Base-by-base conservation (phyloP, 2,329 filamentous ascomycete genomes). In the Aspergillus oerlinghausenensis region DNA sequence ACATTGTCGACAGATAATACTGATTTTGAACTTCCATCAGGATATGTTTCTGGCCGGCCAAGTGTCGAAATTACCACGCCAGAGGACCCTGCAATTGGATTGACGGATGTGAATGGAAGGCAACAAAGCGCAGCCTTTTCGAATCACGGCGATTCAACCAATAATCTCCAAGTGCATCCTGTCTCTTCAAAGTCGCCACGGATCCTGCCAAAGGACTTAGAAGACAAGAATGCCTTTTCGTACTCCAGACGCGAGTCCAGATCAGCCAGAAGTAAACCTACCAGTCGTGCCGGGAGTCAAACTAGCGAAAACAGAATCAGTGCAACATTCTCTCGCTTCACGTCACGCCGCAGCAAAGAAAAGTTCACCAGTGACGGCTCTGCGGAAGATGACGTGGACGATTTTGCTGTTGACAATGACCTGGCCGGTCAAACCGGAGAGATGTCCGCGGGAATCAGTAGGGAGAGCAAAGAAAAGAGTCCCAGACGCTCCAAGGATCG, bases 11-110 rank as follows among this genome's bases (percentile, higher is more conserved):
- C 60, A 47, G 60, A 62, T 17, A 55, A 59, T 35, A 56, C 54
- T 35, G 60, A 63, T 43, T 64, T 57, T 45, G 67, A 56, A 51
- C 63, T 50, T 17, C 57, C 53, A 17, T 67, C 65, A 51, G 66
- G 63, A 52, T 52, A 60, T 49, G 60, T 56, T 14, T 70, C 71
- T 42, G 64, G 61, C 29, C 67, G 73, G 43, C 73, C 70, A 21
- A 77, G 74, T 58, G 63, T 75, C 48, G 75, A 77, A 55, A 66
- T 75, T 32, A 70, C 71, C 1, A 62, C 55, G 14, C 66, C 67
- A 14, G 67, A 70, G 25, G 64, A 65, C 43, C 35, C 54, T 23
- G 60, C 64, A 14, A 56, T 56, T 35, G 60, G 61, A 49, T 58
- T 60, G 25, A 51, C 61, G 8, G 57, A 52, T 10, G 57, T 50